Evolutionary conservation across 371 early-diverging fungal genomes (phyloP).

Genomic region (Rhizopus microsporus): DNA sequence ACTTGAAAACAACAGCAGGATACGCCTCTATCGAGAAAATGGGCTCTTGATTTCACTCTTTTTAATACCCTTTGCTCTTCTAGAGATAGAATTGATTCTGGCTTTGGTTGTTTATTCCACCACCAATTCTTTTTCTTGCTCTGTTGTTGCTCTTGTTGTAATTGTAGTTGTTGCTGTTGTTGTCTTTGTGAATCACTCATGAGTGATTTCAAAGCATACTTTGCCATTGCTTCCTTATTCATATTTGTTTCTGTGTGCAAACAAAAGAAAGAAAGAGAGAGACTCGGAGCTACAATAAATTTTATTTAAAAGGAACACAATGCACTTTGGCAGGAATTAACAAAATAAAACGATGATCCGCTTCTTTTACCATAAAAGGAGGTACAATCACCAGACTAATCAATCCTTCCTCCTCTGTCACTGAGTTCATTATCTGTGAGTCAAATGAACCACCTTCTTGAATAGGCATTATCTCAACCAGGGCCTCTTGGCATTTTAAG

Average conservation of each 20-base stretch:
- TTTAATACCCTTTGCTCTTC: constrained; percentile 34
- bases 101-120: constrained; percentile 32
- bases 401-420: constrained; percentile 2
- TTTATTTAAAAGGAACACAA: constrained; percentile 16
- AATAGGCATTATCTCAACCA: constrained; percentile 22
- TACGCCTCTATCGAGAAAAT: constrained; percentile 41
- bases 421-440: constrained; percentile 21
- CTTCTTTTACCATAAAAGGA: constrained; percentile 32
- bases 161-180: not conserved
- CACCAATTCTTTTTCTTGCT: constrained; percentile 24
- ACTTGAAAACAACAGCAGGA: constrained; percentile 48
- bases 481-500: constrained; percentile 34
- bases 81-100: constrained; percentile 32
- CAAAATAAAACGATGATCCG: constrained; percentile 25
- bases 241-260: constrained; percentile 3
- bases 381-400: constrained; percentile 30
- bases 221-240: constrained; percentile 23
- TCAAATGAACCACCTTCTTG: constrained; percentile 26
- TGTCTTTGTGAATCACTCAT: not conserved
- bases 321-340: constrained; percentile 40
- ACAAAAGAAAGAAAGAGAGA: constrained; percentile 1
- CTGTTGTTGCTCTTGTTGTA: constrained; percentile 1
- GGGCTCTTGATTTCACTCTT: constrained; percentile 40
- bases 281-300: not conserved
- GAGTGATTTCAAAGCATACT: constrained; percentile 23